phyloP scores from a whole-genome alignment of 2,329 filamentous ascomycete genomes.

The Xylariaceae sp. region DNA sequence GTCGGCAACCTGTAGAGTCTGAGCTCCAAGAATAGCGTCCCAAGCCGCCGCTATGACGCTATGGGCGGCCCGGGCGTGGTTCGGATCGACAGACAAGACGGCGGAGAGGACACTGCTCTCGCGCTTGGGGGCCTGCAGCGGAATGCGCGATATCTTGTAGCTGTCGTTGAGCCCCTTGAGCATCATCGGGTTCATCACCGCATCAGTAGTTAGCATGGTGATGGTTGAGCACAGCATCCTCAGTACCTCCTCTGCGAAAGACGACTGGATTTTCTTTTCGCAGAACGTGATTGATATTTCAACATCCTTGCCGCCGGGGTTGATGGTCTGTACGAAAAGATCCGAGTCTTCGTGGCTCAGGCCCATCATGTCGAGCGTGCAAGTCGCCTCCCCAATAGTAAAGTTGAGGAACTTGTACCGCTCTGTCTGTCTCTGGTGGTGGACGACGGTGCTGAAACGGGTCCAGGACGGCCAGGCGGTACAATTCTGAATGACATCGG shows the following conservation, averaged over 20 bases:
- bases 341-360: constrained; percentile 43
- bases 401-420: constrained; percentile 39
- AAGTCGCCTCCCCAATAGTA: constrained; percentile 43
- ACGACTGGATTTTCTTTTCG: constrained; percentile 39
- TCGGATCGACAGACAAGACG: constrained; percentile 35
- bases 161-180: constrained; percentile 43
- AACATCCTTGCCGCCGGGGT: constrained; percentile 36
- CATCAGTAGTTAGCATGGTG: constrained; percentile 43
- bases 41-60: constrained; percentile 42
- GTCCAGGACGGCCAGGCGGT: constrained; percentile 53
- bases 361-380: constrained; percentile 42
- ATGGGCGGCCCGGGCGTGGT: constrained; percentile 41
- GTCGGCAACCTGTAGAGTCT: constrained; percentile 39
- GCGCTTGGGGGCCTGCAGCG: constrained; percentile 33
- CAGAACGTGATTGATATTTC: constrained; percentile 45
- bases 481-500: constrained; percentile 50
- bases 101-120: constrained; percentile 23
- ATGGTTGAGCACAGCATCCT: constrained; percentile 44
- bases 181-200: constrained; percentile 44
- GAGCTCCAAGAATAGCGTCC: constrained; percentile 42
- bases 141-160: constrained; percentile 39
- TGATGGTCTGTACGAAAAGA: constrained; percentile 42
- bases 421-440: constrained; percentile 45
- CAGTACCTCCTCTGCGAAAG: constrained; percentile 44
- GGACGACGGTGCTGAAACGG: constrained; percentile 51